Evolutionary conservation across 2,329 filamentous ascomycete genomes (phyloP).

Genomic region (Colletotrichum salicis): DNA sequence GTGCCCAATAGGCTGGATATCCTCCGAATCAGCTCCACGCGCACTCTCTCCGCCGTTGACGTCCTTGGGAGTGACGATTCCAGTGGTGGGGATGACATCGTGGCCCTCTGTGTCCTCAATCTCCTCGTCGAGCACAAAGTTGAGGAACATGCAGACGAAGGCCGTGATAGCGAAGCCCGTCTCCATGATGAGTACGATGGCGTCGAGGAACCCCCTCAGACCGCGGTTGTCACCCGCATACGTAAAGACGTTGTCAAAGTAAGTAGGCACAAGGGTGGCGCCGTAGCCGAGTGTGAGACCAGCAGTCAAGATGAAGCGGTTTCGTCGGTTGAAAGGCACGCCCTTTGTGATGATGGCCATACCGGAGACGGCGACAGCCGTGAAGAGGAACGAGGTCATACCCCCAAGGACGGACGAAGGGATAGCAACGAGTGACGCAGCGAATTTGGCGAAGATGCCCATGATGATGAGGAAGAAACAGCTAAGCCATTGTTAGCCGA

Average conservation of each 20-base stretch:
- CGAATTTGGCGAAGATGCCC: conserved; percentile 86
- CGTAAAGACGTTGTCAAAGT: conserved; percentile 78
- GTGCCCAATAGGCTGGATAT: conserved; percentile 28
- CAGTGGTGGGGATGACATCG: conserved; percentile 8
- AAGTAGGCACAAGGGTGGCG: conserved; percentile 72
- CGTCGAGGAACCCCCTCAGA: conserved; percentile 79
- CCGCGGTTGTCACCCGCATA: conserved; percentile 75
- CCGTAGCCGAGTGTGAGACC: conserved; percentile 79
- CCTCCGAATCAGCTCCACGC: conserved; percentile 33
- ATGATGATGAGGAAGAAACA: conserved; percentile 82
- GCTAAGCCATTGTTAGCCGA: conserved; percentile 15
- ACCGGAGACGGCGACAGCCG: conserved; percentile 79
- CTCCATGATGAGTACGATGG: conserved; percentile 77
- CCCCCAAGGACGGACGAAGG: conserved; percentile 72
- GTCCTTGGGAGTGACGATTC: conserved; percentile 5
- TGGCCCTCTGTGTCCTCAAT: conserved; percentile 66
- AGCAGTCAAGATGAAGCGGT: conserved; percentile 83
- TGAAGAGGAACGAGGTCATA: conserved; percentile 85
- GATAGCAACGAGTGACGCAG: conserved; percentile 81
- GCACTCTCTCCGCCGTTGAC: conserved; percentile 31
- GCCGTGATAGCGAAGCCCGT: conserved; percentile 82
- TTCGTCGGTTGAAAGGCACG: conserved; percentile 80
- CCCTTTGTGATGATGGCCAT: conserved; percentile 78
- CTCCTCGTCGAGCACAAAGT: conserved; percentile 78
- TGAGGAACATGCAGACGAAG: conserved; percentile 77